A percentile compares a stretch with the other conserved stretches of the same genome.
These are phyloP conservation scores for Cercospora zeae-maydis DNA, from an alignment of 2,329 filamentous ascomycete genomes.

Conservation along the genomic window DNA sequence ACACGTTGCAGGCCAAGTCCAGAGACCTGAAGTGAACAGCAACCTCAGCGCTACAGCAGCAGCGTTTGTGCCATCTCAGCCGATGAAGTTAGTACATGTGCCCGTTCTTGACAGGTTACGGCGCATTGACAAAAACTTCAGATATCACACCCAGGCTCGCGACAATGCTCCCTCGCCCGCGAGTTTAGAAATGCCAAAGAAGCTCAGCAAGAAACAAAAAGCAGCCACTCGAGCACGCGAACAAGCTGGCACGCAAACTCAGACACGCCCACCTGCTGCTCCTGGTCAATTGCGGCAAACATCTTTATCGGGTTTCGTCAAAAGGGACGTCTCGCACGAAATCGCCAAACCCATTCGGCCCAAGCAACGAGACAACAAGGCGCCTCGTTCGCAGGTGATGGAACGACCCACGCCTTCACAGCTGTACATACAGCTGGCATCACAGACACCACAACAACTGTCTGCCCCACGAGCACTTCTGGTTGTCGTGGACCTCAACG, in stretches of 20 bases:
- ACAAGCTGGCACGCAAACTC: not conserved
- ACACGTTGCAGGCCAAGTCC: not conserved
- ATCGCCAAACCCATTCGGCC: not conserved
- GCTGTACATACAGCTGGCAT: slow-evolving; percentile 23
- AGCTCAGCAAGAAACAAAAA: slow-evolving; percentile 1
- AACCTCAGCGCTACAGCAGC: not conserved
- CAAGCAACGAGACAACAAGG: not conserved
- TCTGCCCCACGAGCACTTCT: slow-evolving; percentile 53
- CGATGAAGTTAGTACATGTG: not conserved
- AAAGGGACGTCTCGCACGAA: not conserved
- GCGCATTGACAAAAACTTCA: slow-evolving; percentile 5
- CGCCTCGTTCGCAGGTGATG: slow-evolving; percentile 15
- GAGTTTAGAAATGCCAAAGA: not conserved
- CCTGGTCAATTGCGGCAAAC: not conserved
- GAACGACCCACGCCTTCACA: slow-evolving; percentile 24
- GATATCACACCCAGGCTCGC: not conserved
- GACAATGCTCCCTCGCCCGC: not conserved
- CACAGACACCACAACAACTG: slow-evolving; percentile 10
- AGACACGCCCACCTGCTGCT: not conserved
- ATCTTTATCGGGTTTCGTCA: not conserved
- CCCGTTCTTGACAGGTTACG: not conserved
- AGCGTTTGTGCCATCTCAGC: not conserved
- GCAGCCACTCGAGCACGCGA: not conserved
- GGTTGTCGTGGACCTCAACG: slow-evolving; percentile 88
- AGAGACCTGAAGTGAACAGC: not conserved